A percentile compares a stretch with the other conserved stretches of the same genome.
phyloP scores from a whole-genome alignment of 2,329 filamentous ascomycete genomes.

The Bimuria novae-zelandiae region DNA sequence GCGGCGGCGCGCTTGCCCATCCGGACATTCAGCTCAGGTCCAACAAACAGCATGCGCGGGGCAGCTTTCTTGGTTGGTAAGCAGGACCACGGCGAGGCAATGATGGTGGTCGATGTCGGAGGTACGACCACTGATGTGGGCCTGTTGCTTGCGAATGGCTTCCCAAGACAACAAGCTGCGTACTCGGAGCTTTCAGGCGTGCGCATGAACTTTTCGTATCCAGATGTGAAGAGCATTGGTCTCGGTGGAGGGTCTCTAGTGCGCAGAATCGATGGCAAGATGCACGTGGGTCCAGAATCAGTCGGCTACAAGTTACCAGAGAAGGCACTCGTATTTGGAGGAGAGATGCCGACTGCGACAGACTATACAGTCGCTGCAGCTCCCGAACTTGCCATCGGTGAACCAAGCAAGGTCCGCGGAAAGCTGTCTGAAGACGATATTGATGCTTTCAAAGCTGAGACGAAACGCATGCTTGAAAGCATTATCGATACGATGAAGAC shows the following conservation, averaged over 20 bases:
- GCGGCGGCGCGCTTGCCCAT: slow-evolving; percentile 56
- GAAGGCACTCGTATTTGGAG: slow-evolving; percentile 62
- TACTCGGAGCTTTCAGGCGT: slow-evolving; percentile 67
- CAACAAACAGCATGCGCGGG: slow-evolving; percentile 59
- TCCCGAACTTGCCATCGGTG: slow-evolving; percentile 48
- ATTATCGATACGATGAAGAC: slow-evolving; percentile 67
- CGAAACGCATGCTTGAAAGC: slow-evolving; percentile 59
- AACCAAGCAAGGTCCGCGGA: slow-evolving; percentile 44
- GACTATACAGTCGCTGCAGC: slow-evolving; percentile 55
- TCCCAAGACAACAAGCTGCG: slow-evolving; percentile 66
- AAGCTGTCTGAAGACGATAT: slow-evolving; percentile 44
- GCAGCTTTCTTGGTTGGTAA: slow-evolving; percentile 49
- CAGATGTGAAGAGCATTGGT: slow-evolving; percentile 63
- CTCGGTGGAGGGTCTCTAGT: slow-evolving; percentile 64
- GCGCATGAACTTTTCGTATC: slow-evolving; percentile 61
- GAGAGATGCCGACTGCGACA: slow-evolving; percentile 62
- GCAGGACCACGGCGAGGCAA: slow-evolving; percentile 46
- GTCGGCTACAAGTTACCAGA: slow-evolving; percentile 62
- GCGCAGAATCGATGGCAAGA: slow-evolving; percentile 41
- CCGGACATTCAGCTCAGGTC: slow-evolving; percentile 57
- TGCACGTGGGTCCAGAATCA: slow-evolving; percentile 64
- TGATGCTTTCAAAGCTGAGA: slow-evolving; percentile 44
- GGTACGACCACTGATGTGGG: slow-evolving; percentile 70
- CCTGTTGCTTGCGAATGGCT: slow-evolving; percentile 63
- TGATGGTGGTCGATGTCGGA: slow-evolving; percentile 69